Evolutionary conservation across 2,329 filamentous ascomycete genomes (phyloP), one percentile per base, ranked within the genome.

Genomic region (Sphaerulina populicola): DNA sequence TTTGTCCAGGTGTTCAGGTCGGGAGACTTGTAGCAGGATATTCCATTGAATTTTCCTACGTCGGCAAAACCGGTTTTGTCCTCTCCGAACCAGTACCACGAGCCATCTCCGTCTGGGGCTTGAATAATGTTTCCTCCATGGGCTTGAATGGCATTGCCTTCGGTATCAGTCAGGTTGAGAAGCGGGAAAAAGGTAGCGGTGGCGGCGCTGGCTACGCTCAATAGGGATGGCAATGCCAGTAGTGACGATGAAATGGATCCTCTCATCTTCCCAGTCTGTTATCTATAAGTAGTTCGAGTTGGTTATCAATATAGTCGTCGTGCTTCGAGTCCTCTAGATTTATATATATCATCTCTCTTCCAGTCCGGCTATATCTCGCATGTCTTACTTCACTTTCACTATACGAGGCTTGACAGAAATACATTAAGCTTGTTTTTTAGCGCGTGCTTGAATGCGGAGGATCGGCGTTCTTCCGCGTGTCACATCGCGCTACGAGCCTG

Each of bases 11-110:
- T 74, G 0, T 83, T 76, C 0, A 86, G 72, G 64, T 86, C 72
- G 10, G 71, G 72, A 11, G 78, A 82, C 0, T 77, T 79, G 65
- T 85, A 86, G 67, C 82, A 86, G 64, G 84, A 85, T 58, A 86
- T 71, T 46, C 80, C 80, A 52, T 79, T 76, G 64, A 85, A 86
- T 31, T 45, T 48, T 15, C 56, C 58, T 30, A 51, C 52, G 0
- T 71, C 67, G 1, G 71, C 74, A 21, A 81, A 80, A n/a, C 77
- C 68, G 1, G 78, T 77, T 64, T 86, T 85, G 68, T 86, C 82
- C 64, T 86, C 83, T 12, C 83, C 83, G 31, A 85, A 77, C 68
- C 81, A 75, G 68, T 86, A 86, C 69, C 80, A 86, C 0, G 74
- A 77, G 8, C 70, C 72, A 39, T 74, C 72, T 15, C 52, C 58